These are phyloP conservation scores for Cladosporium colombiae DNA, from an alignment of 2,329 filamentous ascomycete genomes.

Conservation along the genomic window DNA sequence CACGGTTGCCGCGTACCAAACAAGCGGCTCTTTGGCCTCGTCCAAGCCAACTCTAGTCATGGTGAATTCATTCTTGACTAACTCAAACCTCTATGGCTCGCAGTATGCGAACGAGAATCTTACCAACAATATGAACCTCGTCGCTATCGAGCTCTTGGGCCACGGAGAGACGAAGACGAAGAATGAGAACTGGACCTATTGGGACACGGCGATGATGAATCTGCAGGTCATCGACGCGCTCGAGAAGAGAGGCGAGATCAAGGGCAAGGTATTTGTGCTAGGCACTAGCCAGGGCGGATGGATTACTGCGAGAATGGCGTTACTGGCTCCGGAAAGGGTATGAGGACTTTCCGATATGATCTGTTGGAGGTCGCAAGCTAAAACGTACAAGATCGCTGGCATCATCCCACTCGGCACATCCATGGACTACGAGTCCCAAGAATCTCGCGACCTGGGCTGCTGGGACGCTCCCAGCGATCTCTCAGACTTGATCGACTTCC, in stretches of 20 bases:
- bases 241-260: conserved; percentile 34
- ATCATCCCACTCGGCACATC: conserved; percentile 56
- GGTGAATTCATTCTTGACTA: conserved; percentile 55
- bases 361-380: background rate
- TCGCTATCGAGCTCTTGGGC: conserved; percentile 57
- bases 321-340: conserved; percentile 51
- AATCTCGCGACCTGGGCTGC: conserved; percentile 48
- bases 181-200: conserved; percentile 54
- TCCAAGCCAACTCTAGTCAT: conserved; percentile 54
- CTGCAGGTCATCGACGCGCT: conserved; percentile 44
- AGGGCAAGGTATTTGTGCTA: conserved; percentile 48
- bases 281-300: conserved; percentile 58
- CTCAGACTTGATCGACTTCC: conserved; percentile 41
- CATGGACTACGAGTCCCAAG: conserved; percentile 51
- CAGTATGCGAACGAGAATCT: conserved; percentile 35
- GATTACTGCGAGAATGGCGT: conserved; percentile 54
- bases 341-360: background rate
- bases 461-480: conserved; percentile 46
- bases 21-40: conserved; percentile 38
- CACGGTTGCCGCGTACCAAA: conserved; percentile 51
- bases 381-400: conserved; percentile 46
- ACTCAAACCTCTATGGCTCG: conserved; percentile 43
- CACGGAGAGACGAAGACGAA: conserved; percentile 52
- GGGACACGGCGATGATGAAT: conserved; percentile 52
- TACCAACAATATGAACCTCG: conserved; percentile 46